phyloP scores from a whole-genome alignment of 192 early-diverging fungal genomes.

The Pilobolus umbonatus region DNA sequence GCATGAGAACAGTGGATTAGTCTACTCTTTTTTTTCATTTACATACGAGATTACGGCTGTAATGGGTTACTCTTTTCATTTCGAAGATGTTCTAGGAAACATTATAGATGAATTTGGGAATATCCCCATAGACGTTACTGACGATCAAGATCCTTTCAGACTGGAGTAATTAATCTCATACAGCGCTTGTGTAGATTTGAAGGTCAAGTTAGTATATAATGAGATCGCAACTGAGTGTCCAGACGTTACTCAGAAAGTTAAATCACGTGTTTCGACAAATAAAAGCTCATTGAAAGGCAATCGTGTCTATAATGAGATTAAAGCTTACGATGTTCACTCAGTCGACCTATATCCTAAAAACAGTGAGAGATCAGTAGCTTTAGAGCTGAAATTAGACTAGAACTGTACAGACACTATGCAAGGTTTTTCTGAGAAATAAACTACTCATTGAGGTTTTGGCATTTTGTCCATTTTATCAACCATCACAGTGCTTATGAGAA shows the following conservation, averaged over 20 bases:
- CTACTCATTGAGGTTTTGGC: no score
- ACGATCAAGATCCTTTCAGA: constrained; percentile 4
- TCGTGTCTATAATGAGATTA: constrained; percentile 9
- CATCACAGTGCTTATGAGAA: no score
- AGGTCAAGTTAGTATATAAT: not conserved
- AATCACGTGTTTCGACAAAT: not conserved
- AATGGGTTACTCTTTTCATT: constrained; percentile 11
- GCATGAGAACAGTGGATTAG: no score
- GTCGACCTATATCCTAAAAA: constrained; percentile 10
- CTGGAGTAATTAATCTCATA: constrained; percentile 5
- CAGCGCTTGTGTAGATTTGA: not conserved
- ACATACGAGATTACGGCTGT: not conserved
- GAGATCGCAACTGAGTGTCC: not conserved
- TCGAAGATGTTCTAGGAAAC: constrained; percentile 6
- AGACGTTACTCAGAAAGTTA: not conserved
- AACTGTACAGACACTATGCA: not conserved
- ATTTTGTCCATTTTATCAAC: no score
- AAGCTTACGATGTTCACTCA: constrained; percentile 8
- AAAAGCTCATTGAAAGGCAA: constrained; percentile 1
- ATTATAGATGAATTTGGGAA: constrained; percentile 6
- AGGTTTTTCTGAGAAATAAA: no score
- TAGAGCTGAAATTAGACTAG: constrained; percentile 1
- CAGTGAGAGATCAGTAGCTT: constrained; percentile 1
- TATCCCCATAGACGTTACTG: constrained; percentile 5
- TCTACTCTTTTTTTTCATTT: not conserved